phyloP scores from a whole-genome alignment of 2,329 filamentous ascomycete genomes.

The Colletotrichum tofieldiae region DNA sequence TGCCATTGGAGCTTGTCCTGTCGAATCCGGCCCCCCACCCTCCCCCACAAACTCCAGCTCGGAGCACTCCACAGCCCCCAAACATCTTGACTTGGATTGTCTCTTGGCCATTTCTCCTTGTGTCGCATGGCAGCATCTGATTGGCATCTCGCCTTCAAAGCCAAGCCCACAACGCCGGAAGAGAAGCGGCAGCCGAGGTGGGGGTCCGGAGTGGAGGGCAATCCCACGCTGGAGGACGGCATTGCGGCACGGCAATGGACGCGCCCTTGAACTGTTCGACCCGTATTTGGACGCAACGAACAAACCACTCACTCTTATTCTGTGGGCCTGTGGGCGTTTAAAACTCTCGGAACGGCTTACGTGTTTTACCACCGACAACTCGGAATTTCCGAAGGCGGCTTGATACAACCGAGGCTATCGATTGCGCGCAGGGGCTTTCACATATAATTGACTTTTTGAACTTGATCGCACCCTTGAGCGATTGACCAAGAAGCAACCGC shows the following conservation, averaged over 20 bases:
- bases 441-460: not conserved
- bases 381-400: not conserved
- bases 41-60: not conserved
- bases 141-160: not conserved
- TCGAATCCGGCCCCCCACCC: not conserved
- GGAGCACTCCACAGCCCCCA: not conserved
- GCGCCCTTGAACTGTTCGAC: not conserved
- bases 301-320: not conserved
- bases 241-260: not conserved
- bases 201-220: not conserved
- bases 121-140: not conserved
- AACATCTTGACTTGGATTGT: not conserved
- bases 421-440: not conserved
- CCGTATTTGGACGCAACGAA: not conserved
- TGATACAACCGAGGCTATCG: not conserved
- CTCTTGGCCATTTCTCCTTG: not conserved
- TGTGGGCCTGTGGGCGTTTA: not conserved
- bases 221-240: not conserved
- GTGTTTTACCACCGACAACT: not conserved
- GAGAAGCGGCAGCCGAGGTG: not conserved
- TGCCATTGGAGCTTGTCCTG: not conserved
- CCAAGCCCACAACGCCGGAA: not conserved
- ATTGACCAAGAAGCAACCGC: not conserved
- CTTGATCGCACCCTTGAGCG: too few species aligned
- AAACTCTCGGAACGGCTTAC: not conserved